These are phyloP conservation scores for Yamadazyma kanchanaburiensis DNA, from an alignment of 1,139 yeast genomes.

Conservation along the genomic window DNA sequence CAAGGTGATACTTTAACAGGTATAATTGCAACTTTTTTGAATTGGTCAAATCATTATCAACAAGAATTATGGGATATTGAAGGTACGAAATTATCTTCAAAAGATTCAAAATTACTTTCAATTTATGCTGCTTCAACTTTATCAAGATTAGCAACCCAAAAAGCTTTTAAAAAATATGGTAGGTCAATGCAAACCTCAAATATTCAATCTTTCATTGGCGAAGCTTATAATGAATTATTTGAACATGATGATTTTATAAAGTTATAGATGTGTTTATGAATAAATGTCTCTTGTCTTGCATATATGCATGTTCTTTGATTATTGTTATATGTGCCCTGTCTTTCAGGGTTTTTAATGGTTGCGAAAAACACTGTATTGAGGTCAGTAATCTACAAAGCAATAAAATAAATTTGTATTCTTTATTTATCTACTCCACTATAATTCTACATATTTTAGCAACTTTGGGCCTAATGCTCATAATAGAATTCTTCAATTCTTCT, in stretches of 20 bases:
- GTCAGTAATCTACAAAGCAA: too few species aligned
- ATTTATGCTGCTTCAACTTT: slow-evolving; percentile 71
- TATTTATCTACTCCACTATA: too few species aligned
- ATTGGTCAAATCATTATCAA: slow-evolving; percentile 54
- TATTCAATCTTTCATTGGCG: slow-evolving; percentile 65
- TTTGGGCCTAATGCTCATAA: too few species aligned
- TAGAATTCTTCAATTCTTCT: too few species aligned
- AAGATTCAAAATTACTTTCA: slow-evolving; percentile 54
- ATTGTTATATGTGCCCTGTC: too few species aligned
- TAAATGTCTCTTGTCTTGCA: too few species aligned
- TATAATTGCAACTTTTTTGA: slow-evolving; percentile 37
- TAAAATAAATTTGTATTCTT: too few species aligned
- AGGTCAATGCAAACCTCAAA: slow-evolving; percentile 87
- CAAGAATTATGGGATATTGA: slow-evolving; percentile 50
- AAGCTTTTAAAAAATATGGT: slow-evolving; percentile 64
- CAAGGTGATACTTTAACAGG: slow-evolving; percentile 50
- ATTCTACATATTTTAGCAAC: too few species aligned
- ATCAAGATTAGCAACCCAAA: slow-evolving; percentile 62
- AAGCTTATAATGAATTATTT: slow-evolving; percentile 56
- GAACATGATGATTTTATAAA: slow-evolving; percentile 16
- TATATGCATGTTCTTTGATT: too few species aligned
- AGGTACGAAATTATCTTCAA: slow-evolving; percentile 19
- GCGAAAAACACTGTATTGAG: too few species aligned
- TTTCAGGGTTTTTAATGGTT: too few species aligned
- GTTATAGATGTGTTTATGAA: too few species aligned